Base-by-base conservation (phyloP, 2,329 filamentous ascomycete species). In the Claviceps sp. region DNA sequence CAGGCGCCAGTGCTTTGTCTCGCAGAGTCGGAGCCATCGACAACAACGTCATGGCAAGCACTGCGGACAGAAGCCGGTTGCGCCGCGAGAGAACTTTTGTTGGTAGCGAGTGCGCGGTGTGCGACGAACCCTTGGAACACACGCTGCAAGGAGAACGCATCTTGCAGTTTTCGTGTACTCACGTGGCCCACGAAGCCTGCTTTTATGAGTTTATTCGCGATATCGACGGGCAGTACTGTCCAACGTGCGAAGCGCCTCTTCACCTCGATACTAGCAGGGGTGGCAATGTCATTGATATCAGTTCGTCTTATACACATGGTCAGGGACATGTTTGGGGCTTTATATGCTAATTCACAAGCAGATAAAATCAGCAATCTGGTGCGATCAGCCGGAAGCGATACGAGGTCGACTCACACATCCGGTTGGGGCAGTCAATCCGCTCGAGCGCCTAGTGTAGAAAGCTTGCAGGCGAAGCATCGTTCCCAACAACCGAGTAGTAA, bases 161-260 rank as follows among this genome's bases (percentile, higher is more conserved):
- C 55, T 74, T 98, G 51, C 93, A 97, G 66, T 93, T 98, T 62
- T 94, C 90, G 5, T 98, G 93, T 69, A 81, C 84, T n/a, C 93
- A 98, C 69, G 91, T 98, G 54, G 89, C 91, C 11, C 93, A 98
- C 66, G 93, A 97, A 68, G 93, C 91, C 38, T 98, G 93, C 70
- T 97, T 98, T 66, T 97, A 97, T 71, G 93, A 98, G 69, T 96
- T 94, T 65, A 95, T 98, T 61, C 87, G 88, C 62, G 91, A 96
- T 63, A 87, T 91, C 54, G 90, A 97, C 59, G 87, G 87, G 50
- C 89, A 97, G 62, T 90, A 89, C 63, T 98, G 93, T 69, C 93
- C 93, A 30, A 86, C 87, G 58, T 98, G 93, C 69, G 86, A 95
- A 72, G 87, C 90, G 57, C 89, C 93, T 20, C 72, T 98, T 50